Conservation (phyloP, 1,139 yeast species). For the Yamadazyma triangularis region DNA sequence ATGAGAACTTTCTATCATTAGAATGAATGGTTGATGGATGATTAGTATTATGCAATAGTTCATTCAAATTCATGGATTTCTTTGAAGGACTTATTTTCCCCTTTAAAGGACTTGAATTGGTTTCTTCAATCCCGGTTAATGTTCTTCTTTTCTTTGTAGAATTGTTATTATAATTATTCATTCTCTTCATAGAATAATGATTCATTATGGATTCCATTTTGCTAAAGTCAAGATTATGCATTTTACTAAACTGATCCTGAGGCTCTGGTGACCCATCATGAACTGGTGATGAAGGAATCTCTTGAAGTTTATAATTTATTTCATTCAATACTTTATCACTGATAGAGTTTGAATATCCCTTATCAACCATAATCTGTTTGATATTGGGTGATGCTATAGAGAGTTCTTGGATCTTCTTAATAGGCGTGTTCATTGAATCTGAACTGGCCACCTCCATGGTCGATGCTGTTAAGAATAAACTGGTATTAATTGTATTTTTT, state of each 20-base stretch:
- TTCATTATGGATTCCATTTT: slow-evolving; percentile 40
- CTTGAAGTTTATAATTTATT: slow-evolving; percentile 25
- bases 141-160: slow-evolving; percentile 27
- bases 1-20: slow-evolving; percentile 10
- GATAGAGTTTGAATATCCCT: slow-evolving; percentile 39
- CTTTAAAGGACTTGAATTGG: slow-evolving; percentile 15
- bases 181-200: slow-evolving; percentile 31
- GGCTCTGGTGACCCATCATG: slow-evolving; percentile 2
- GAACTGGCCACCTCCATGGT: slow-evolving; percentile 8
- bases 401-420: slow-evolving; percentile 32
- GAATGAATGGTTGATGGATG: background rate
- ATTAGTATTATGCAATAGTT: slow-evolving; percentile 16
- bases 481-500: too few species aligned
- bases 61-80: slow-evolving; percentile 35
- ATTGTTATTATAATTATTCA: slow-evolving; percentile 2
- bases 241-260: slow-evolving; percentile 6
- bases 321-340: slow-evolving; percentile 40
- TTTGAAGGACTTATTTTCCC: slow-evolving; percentile 35
- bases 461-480: too few species aligned
- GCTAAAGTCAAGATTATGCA: slow-evolving; percentile 30
- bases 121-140: slow-evolving; percentile 24
- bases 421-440: slow-evolving; percentile 33
- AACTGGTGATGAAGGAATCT: slow-evolving; percentile 10
- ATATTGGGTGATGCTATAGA: slow-evolving; percentile 29
- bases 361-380: slow-evolving; percentile 27